Conservation (phyloP, 1,284 basidiomycete species). For the Apiotrichum mycotoxinovorans region DNA sequence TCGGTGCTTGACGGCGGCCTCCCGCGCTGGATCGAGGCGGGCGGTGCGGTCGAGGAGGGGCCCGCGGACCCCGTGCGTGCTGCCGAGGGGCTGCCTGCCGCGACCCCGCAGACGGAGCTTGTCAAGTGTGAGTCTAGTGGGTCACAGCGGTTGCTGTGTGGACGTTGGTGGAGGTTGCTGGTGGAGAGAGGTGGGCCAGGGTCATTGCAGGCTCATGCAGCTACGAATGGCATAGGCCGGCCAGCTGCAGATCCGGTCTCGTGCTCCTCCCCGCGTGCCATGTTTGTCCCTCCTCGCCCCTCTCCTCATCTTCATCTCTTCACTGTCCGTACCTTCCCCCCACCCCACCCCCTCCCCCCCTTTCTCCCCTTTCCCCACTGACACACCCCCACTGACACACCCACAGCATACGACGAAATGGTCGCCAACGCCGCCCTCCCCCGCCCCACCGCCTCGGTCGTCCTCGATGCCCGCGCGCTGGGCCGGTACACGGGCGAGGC, state of each 20-base stretch:
- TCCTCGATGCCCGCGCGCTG: constrained; percentile 80
- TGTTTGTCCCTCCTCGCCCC: too few relatives aligned
- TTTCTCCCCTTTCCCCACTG: background rate
- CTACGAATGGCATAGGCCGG: too few relatives aligned
- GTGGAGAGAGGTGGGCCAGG: too few relatives aligned
- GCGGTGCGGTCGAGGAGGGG: constrained; percentile 61
- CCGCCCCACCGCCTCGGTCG: constrained; percentile 55
- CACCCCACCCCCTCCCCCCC: too few relatives aligned
- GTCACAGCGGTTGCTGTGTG: too few relatives aligned
- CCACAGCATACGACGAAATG: constrained; percentile 79
- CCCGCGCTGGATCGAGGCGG: constrained; percentile 74
- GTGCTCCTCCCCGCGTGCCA: too few relatives aligned
- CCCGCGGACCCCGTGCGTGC: constrained; percentile 1
- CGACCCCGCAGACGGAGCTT: background rate
- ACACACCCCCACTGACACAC: constrained; percentile 1
- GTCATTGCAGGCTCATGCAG: too few relatives aligned
- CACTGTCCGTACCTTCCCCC: too few relatives aligned
- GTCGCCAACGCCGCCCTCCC: constrained; percentile 62
- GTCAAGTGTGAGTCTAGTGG: background rate
- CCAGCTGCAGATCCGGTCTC: too few relatives aligned
- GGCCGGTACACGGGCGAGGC: constrained; percentile 76
- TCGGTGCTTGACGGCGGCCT: constrained; percentile 86
- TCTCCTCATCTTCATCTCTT: too few relatives aligned
- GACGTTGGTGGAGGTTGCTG: too few relatives aligned
- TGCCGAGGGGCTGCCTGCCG: constrained; percentile 32